phyloP scores from a whole-genome alignment of 75 land plant genomes.

The Pseudotsuga menziesii region DNA sequence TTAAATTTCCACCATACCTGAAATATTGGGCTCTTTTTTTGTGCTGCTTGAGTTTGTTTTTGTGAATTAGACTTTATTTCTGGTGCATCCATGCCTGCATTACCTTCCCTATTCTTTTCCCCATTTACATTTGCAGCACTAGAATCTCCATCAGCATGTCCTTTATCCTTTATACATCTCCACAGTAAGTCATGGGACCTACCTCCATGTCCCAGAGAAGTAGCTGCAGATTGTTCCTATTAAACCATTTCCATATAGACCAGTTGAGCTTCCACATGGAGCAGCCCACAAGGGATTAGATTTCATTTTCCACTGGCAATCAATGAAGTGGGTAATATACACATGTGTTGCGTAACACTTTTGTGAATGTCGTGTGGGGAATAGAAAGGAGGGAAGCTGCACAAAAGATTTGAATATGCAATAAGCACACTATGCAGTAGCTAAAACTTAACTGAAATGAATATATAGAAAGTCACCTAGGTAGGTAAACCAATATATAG shows the following conservation, averaged over 20 bases:
- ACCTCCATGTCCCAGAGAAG: neutral
- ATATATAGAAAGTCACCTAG: too few species aligned
- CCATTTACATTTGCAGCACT: constrained; percentile 19
- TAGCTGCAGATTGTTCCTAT: constrained; percentile 8
- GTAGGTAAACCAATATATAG: too few species aligned
- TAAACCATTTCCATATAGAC: neutral
- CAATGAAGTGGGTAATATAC: constrained; percentile 20
- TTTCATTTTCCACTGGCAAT: constrained; percentile 21
- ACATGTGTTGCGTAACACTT: too few species aligned
- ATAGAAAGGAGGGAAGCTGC: too few species aligned
- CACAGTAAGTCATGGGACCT: neutral
- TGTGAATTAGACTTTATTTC: constrained; percentile 10
- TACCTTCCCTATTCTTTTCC: constrained; percentile 8
- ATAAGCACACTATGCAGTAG: too few species aligned
- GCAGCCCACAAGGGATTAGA: constrained; percentile 18
- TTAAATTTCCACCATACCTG: constrained; percentile 13
- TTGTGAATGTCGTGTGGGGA: too few species aligned
- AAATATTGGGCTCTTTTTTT: neutral
- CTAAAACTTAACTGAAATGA: too few species aligned
- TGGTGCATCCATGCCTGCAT: constrained; percentile 12
- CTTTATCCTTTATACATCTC: constrained; percentile 8
- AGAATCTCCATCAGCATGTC: constrained; percentile 5
- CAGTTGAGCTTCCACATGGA: neutral
- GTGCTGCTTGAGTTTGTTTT: constrained; percentile 3
- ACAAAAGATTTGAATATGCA: too few species aligned